A percentile compares a stretch with the other conserved stretches of the same genome.
These are phyloP conservation scores for Quercus robur DNA, from an alignment of 306 rosid species.

Conservation along the genomic window DNA sequence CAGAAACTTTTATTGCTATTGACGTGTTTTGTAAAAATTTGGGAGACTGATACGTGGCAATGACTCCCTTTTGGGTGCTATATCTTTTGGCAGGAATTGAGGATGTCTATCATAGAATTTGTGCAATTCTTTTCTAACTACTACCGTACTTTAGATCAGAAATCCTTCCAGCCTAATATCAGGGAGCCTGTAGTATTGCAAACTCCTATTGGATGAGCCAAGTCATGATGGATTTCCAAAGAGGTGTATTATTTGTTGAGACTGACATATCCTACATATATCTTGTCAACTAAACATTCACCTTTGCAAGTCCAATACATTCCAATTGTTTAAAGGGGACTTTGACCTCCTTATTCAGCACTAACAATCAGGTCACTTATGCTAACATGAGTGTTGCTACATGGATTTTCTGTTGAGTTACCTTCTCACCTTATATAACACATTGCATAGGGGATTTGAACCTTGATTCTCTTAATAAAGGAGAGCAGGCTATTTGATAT, in stretches of 20 bases:
- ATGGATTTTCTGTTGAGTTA: background rate
- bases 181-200: background rate
- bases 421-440: background rate
- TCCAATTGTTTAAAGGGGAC: background rate
- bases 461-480: too few relatives aligned
- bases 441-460: background rate
- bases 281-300: background rate
- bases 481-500: too few relatives aligned
- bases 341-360: background rate
- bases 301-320: background rate
- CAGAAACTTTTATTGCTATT: background rate
- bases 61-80: background rate
- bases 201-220: background rate
- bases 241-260: background rate
- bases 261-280: background rate
- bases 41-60: background rate
- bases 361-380: background rate
- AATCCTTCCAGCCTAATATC: background rate
- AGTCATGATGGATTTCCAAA: background rate
- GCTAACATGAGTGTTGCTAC: background rate
- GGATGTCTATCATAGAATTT: background rate
- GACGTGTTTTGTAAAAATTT: background rate
- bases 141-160: background rate
- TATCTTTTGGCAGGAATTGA: background rate
- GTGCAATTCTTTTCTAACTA: background rate